Evolutionary conservation across 2,329 filamentous ascomycete species (phyloP).

Genomic region (Beauveria australis): DNA sequence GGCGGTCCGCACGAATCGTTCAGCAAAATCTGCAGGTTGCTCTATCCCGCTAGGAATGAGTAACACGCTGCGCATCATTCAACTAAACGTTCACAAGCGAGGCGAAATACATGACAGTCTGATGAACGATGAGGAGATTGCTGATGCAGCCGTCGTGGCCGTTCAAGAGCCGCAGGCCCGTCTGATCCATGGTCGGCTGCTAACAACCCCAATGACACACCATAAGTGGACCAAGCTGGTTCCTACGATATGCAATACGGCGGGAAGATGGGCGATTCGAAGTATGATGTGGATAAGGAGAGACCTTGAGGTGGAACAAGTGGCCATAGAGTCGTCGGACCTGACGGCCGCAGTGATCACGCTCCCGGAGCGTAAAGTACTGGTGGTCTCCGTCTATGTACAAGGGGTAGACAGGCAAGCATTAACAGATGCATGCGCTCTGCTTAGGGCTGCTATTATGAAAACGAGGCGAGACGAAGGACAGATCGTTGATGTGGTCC

Average conservation of each 20-base stretch:
- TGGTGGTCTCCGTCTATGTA: slow-evolving; percentile 10
- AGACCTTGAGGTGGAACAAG: slow-evolving; percentile 13
- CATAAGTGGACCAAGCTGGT: slow-evolving; percentile 15
- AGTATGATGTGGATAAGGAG: slow-evolving; percentile 16
- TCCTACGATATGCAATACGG: slow-evolving; percentile 4
- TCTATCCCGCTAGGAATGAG: slow-evolving; percentile 16
- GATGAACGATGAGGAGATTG: slow-evolving; percentile 15
- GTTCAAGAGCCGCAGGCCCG: slow-evolving; percentile 14
- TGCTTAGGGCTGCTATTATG: background rate
- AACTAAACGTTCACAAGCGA: slow-evolving; percentile 15
- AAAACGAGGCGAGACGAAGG: slow-evolving; percentile 5
- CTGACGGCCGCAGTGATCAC: slow-evolving; percentile 9
- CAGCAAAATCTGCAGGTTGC: slow-evolving; percentile 16
- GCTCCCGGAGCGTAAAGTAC: background rate
- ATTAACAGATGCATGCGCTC: slow-evolving; percentile 3
- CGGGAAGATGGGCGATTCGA: slow-evolving; percentile 15
- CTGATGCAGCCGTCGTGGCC: slow-evolving; percentile 12
- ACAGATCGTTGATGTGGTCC: slow-evolving; percentile 5
- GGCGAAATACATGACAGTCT: slow-evolving; percentile 14
- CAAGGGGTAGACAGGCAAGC: slow-evolving; percentile 3
- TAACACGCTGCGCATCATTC: slow-evolving; percentile 14
- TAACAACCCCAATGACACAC: slow-evolving; percentile 14
- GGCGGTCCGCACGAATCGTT: slow-evolving; percentile 17
- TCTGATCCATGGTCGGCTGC: slow-evolving; percentile 11
- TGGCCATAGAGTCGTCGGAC: slow-evolving; percentile 11